These are phyloP conservation scores for Macroventuria anomochaeta DNA, from an alignment of 2,329 filamentous ascomycete genomes.

Conservation along the genomic window DNA sequence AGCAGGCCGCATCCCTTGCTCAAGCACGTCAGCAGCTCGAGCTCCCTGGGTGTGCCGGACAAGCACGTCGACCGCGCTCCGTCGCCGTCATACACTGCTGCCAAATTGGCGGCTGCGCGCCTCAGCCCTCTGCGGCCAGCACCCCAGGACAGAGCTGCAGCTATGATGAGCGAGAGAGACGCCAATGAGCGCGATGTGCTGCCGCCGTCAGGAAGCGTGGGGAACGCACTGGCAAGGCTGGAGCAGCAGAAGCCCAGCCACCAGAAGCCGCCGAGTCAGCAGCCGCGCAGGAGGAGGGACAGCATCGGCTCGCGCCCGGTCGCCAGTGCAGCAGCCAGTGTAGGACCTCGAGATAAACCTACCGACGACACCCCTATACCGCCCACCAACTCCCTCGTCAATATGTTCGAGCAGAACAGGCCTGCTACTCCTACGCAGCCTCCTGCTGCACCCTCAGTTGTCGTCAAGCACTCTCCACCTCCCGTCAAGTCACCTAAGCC, in stretches of 20 bases:
- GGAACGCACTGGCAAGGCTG: constrained; percentile 41
- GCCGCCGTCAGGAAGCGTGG: constrained; percentile 44
- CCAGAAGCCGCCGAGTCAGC: constrained; percentile 21
- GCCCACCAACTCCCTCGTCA: constrained; percentile 69
- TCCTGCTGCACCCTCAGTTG: constrained; percentile 23
- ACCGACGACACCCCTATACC: constrained; percentile 66
- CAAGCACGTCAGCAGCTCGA: constrained; percentile 36
- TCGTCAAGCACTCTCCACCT: constrained; percentile 36
- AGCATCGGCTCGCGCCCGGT: constrained; percentile 25
- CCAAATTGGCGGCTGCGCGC: constrained; percentile 67
- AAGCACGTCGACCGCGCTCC: constrained; percentile 32
- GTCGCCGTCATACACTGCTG: constrained; percentile 68
- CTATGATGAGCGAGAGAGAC: constrained; percentile 30
- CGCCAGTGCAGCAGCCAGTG: constrained; percentile 23
- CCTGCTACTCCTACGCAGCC: constrained; percentile 27
- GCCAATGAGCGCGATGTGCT: constrained; percentile 38
- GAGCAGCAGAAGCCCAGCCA: constrained; percentile 28
- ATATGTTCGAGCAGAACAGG: constrained; percentile 68
- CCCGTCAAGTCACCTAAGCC: constrained; percentile 54
- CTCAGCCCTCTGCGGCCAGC: constrained; percentile 56
- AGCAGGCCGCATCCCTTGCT: constrained; percentile 35
- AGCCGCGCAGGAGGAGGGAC: constrained; percentile 23
- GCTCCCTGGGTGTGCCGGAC: constrained; percentile 39
- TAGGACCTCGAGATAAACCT: constrained; percentile 32
- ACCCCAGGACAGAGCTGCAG: constrained; percentile 19